Percentiles rank a stretch among this genome's conserved stretches.
These are phyloP conservation scores for Acer saccharum DNA, from an alignment of 345 rosid species.

Conservation along the genomic window DNA sequence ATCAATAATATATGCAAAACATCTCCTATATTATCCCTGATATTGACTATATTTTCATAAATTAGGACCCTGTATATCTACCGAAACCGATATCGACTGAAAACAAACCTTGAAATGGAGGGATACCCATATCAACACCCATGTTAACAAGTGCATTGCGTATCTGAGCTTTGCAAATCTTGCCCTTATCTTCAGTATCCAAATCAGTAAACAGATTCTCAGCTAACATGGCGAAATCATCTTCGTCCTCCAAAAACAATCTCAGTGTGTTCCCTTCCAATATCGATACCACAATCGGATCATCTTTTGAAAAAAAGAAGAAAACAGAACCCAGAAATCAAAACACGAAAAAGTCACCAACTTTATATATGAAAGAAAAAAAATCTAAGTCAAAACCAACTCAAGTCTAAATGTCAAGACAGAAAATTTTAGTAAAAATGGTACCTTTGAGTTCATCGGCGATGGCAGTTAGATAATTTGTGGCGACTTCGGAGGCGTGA, in stretches of 20 bases:
- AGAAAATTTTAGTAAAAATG: background rate
- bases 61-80: no score
- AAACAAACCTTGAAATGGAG: constrained; percentile 72
- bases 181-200: constrained; percentile 81
- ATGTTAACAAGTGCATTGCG: constrained; percentile 62
- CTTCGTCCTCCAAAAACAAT: constrained; percentile 77
- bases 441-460: constrained; percentile 72
- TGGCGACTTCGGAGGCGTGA: constrained; percentile 42
- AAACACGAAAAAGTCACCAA: constrained; percentile 1
- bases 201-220: constrained; percentile 87
- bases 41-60: no score
- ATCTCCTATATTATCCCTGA: no score
- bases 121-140: constrained; percentile 91
- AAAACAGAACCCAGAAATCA: background rate
- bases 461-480: constrained; percentile 53
- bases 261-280: constrained; percentile 71
- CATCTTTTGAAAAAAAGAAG: constrained; percentile 31
- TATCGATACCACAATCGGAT: constrained; percentile 64
- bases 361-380: background rate
- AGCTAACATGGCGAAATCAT: constrained; percentile 92
- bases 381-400: background rate
- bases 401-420: background rate
- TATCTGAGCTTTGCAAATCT: constrained; percentile 62
- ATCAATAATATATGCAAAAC: background rate
- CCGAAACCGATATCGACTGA: background rate